Percentiles rank a stretch among this genome's conserved stretches.
Conservation (phyloP, 2,329 filamentous ascomycete species). For the Teratosphaeria pseudoeucalypti region DNA sequence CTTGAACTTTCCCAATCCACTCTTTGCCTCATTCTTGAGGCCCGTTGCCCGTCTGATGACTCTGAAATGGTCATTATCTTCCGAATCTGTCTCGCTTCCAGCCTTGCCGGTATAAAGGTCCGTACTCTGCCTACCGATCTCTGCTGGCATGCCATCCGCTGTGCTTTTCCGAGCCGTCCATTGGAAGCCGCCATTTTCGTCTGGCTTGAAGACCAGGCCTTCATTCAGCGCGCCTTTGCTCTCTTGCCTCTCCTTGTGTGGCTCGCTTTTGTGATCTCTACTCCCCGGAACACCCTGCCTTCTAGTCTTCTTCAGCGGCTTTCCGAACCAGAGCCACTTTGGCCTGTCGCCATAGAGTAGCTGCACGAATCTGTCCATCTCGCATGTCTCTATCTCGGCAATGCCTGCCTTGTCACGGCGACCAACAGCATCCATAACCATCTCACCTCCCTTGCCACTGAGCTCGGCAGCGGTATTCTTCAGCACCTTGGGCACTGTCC, state of each 20-base stretch:
- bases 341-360: conserved; percentile 70
- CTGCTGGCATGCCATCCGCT: conserved; percentile 34
- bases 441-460: conserved; percentile 84
- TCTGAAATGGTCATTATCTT: conserved; percentile 24
- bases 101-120: neutral
- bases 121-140: neutral
- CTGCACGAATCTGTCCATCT: conserved; percentile 73
- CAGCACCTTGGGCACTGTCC: conserved; percentile 85
- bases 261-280: neutral
- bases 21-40: conserved; percentile 69
- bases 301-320: conserved; percentile 54
- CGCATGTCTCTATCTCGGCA: conserved; percentile 82
- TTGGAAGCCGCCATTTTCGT: conserved; percentile 41
- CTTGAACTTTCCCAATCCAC: conserved; percentile 74
- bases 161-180: conserved; percentile 41
- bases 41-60: conserved; percentile 72
- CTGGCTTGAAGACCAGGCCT: conserved; percentile 43
- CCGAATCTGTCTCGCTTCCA: conserved; percentile 19
- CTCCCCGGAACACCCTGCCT: conserved; percentile 3
- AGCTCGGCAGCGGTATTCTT: conserved; percentile 93
- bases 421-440: conserved; percentile 90
- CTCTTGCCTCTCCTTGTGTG: conserved; percentile 2
- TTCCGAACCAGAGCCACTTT: conserved; percentile 94
- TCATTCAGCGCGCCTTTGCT: conserved; percentile 2
- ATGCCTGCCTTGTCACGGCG: conserved; percentile 76